Evolutionary conservation across 163 green algal genomes (phyloP), one percentile per base, ranked within the genome.

Genomic region (Scenedesmus sp.): DNA sequence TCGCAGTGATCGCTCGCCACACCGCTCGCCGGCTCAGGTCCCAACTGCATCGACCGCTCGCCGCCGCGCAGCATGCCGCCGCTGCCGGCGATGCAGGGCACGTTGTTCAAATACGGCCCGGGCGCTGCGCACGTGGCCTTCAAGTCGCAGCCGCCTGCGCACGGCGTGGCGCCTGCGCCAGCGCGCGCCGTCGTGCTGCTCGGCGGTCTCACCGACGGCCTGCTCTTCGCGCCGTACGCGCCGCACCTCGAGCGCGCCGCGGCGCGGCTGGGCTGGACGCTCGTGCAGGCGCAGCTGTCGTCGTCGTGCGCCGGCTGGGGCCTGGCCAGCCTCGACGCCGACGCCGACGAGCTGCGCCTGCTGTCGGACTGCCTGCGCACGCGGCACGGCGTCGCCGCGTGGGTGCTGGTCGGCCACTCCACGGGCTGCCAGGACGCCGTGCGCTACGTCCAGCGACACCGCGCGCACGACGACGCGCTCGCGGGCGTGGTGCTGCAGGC

Each of bases 361-460:
- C 83, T 95, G 39, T 60, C 71, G 18, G 11, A 42, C 1, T 58
- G 80, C 70, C 75, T 97, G n/a, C 70, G 53, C 22, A 39, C 11
- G 2, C 53, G 85, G 26, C 70, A 86, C 33, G 73, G 51, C 31
- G 83, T 81, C 5, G 28, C 83, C 42, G 86, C 67, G 1, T 18
- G 91, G 11, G 86, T 94, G 29, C 67, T 97, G 9, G 60, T 95
- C 33, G 92, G 92, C 0, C 92, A 97, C 77, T 90, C 77, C 50
- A 97, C 92, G 0, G 92, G 92, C 18, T 95, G 90, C 75, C 92
- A 97, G 69, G 92, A 96, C 63, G 78, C 85, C 6, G 89, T 95
- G 45, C 83, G 89, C 2, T 66, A 76, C 51, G 73, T 60, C 15
- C 60, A 75, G 28, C 53, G 56, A 31, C 29, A 66, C 28, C 47